Percentiles rank a stretch among this genome's conserved stretches.
phyloP scores from a whole-genome alignment of 2,329 filamentous ascomycete species.

The Scleromitrula shiraiana region DNA sequence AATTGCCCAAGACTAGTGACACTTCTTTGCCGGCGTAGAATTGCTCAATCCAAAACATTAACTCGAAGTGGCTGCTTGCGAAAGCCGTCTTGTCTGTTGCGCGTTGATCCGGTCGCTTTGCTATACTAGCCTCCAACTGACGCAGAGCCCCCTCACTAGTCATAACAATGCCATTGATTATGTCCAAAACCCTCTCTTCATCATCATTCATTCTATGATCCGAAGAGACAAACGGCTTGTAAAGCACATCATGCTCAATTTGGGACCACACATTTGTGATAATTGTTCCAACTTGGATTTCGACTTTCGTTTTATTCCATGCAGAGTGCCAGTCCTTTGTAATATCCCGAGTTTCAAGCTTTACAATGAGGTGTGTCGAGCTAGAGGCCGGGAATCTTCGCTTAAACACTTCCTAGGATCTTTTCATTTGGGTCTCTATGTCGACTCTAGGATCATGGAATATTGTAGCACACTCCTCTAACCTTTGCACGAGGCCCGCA shows the following conservation, averaged over 20 bases:
- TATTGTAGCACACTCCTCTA: neutral
- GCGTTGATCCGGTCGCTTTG: neutral
- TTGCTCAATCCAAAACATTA: neutral
- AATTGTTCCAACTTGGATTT: neutral
- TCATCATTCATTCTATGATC: neutral
- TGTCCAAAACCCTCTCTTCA: neutral
- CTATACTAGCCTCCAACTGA: neutral
- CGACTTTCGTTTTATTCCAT: neutral
- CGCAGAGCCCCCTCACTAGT: neutral
- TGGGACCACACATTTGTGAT: neutral
- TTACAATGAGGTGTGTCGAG: neutral
- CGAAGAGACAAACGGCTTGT: neutral
- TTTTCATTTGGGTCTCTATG: too few relatives aligned
- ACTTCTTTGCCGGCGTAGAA: neutral
- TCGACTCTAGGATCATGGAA: neutral
- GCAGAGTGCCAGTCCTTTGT: too few relatives aligned
- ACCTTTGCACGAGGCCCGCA: neutral
- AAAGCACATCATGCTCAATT: neutral
- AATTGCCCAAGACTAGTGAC: neutral
- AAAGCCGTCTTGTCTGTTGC: neutral
- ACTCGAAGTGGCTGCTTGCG: neutral
- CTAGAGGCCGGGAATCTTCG: neutral
- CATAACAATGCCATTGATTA: neutral
- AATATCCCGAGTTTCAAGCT: neutral
- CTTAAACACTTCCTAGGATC: neutral